Conservation (phyloP, 192 early-diverging fungal species). For the Entomortierella chlamydospora region DNA sequence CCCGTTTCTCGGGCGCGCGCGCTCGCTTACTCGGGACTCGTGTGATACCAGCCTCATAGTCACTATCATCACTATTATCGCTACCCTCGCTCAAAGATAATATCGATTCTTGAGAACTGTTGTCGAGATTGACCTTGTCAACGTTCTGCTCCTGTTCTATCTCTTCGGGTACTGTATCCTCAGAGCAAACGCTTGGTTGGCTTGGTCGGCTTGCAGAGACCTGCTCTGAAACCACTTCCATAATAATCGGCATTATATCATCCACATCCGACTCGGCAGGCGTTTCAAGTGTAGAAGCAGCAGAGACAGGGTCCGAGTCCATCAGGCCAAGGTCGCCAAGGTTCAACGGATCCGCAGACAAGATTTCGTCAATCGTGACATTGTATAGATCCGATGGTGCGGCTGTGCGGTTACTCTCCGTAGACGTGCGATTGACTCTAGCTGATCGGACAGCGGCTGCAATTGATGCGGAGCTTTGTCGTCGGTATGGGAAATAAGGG, state of each 20-base stretch:
- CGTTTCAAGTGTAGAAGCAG: neutral
- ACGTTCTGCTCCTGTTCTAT: neutral
- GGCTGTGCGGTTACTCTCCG: slow-evolving; percentile 11
- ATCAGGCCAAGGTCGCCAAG: slow-evolving; percentile 5
- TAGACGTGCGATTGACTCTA: neutral
- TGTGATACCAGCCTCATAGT: neutral
- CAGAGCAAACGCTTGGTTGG: neutral
- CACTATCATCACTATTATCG: neutral
- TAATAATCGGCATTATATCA: neutral
- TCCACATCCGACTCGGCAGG: neutral
- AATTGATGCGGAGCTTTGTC: neutral
- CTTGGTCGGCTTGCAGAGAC: neutral
- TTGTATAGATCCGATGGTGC: slow-evolving; percentile 38
- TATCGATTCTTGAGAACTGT: neutral
- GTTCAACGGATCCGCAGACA: slow-evolving; percentile 22
- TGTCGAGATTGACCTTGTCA: neutral
- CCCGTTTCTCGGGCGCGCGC: neutral
- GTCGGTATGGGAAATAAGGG: neutral
- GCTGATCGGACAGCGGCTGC: slow-evolving; percentile 9
- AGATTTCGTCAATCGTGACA: slow-evolving; percentile 21
- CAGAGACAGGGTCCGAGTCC: neutral
- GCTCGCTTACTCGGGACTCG: neutral
- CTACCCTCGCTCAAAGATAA: neutral
- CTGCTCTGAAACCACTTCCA: neutral
- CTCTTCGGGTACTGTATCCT: neutral